Evolutionary conservation across 2,329 filamentous ascomycete genomes (phyloP).

Genomic region (Epichloe elymi): DNA sequence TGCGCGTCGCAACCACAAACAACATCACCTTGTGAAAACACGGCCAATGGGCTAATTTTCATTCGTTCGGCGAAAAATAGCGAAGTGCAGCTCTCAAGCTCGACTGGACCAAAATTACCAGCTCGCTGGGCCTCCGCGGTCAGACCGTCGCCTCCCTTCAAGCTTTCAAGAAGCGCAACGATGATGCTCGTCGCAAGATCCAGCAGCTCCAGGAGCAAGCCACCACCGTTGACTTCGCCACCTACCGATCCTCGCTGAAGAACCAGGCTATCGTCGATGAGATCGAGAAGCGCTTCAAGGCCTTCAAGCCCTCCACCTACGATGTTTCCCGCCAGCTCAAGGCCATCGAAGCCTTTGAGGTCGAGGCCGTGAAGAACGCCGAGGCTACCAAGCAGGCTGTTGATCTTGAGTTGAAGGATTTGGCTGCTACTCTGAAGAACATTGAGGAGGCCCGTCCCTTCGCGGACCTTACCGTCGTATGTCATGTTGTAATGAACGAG

Average conservation of each 20-base stretch:
- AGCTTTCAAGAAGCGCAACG: constrained; percentile 99
- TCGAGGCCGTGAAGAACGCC: constrained; percentile 91
- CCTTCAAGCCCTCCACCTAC: constrained; percentile 87
- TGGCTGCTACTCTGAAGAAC: constrained; percentile 91
- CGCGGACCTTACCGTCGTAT: constrained; percentile 92
- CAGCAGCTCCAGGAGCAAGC: constrained; percentile 71
- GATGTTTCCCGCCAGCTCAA: constrained; percentile 90
- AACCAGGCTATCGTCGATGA: constrained; percentile 92
- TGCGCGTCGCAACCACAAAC: neutral
- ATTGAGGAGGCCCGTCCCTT: constrained; percentile 94
- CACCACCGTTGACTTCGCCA: constrained; percentile 78
- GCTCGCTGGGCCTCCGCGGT: constrained; percentile 90
- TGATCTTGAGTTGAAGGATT: constrained; percentile 84
- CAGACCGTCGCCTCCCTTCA: constrained; percentile 84
- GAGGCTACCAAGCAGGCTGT: constrained; percentile 95
- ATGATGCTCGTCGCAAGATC: constrained; percentile 92
- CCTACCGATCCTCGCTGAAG: constrained; percentile 88
- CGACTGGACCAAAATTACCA: constrained; percentile 94
- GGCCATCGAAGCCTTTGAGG: constrained; percentile 96
- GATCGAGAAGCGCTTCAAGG: constrained; percentile 89
- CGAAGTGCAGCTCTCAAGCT: constrained; percentile 97
- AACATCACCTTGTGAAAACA: neutral
- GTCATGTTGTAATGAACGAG: constrained; percentile 27
- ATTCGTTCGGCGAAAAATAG: constrained; percentile 34
- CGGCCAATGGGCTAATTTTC: constrained; percentile 41